phyloP scores from a whole-genome alignment of 306 rosid genomes.

The Castanea mollissima region DNA sequence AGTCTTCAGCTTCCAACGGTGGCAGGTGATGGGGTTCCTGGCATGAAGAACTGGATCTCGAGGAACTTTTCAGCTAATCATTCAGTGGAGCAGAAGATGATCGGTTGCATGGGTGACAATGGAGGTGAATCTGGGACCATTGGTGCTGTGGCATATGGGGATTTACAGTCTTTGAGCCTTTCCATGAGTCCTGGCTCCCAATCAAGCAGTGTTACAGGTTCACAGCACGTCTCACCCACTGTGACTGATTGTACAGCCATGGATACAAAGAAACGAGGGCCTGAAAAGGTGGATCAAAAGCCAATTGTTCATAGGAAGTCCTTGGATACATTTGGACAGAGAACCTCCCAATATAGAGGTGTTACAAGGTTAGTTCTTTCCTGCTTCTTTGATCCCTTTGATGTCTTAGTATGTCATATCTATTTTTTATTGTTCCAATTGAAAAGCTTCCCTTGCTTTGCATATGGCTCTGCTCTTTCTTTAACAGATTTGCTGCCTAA shows the following conservation, averaged over 20 bases:
- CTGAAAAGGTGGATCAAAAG: slow-evolving; percentile 61
- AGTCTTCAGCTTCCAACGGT: slow-evolving; percentile 41
- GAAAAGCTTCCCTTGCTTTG: neutral
- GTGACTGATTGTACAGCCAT: slow-evolving; percentile 41
- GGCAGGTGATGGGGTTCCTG: slow-evolving; percentile 32
- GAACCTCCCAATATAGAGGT: slow-evolving; percentile 91
- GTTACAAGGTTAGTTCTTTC: slow-evolving; percentile 67
- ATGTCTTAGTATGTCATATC: neutral
- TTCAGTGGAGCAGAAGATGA: slow-evolving; percentile 42
- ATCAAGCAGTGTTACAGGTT: slow-evolving; percentile 69
- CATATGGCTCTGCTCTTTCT: neutral
- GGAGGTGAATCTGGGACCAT: slow-evolving; percentile 55
- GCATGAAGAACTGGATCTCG: slow-evolving; percentile 54
- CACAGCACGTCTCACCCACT: slow-evolving; percentile 50
- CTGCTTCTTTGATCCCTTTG: neutral
- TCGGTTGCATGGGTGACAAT: slow-evolving; percentile 47
- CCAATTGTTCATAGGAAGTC: slow-evolving; percentile 84
- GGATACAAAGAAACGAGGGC: slow-evolving; percentile 78
- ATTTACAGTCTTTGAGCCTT: slow-evolving; percentile 68
- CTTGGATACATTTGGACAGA: slow-evolving; percentile 84
- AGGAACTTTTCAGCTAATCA: slow-evolving; percentile 37
- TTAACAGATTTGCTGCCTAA: neutral
- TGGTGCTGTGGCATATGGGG: slow-evolving; percentile 56
- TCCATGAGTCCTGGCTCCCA: slow-evolving; percentile 89
- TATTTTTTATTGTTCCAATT: neutral